Base-by-base conservation (phyloP, 2,329 filamentous ascomycete species). In the Aspergillus japonicus region DNA sequence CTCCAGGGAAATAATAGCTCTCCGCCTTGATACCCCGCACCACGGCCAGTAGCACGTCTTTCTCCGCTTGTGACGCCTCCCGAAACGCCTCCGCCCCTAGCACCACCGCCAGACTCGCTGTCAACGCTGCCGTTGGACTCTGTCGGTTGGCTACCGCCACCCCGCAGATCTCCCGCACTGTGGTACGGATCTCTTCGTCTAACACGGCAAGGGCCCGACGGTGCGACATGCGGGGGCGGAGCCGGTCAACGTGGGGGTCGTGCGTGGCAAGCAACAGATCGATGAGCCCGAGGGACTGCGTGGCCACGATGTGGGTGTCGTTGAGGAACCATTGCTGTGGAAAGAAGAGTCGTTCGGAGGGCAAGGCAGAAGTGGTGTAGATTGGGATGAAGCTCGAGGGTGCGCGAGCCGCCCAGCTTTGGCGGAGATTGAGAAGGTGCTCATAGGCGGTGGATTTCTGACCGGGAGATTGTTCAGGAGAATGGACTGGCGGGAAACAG, bases 401-500 rank as follows among this genome's bases (percentile, higher is more conserved):
- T 16, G 39, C 39, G n/a, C 39, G 4, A 16, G 39, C 6, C 14
- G 16, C 16, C 39, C 39, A 44, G 4, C 16, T 44, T 44, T 44
- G 39, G 14, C 39, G 39, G 39, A 44, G 14, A 16, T 16, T 16
- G 16, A 19, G n/a, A 16, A 44, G 39, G 16, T 19, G 39, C 5
- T 44, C 39, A 19, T 44, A 44, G 14, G 7, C 1, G 39, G 39
- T 19, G 14, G 14, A 44, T 44, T 14, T 19, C 39, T 44, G 14
- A 4, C 16, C 14, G 1, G 6, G 6, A 16, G 39, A 44, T 44
- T 16, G 14, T 44, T 19, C 12, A 6, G 39, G 39, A 19, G 5
- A 8, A 19, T 16, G 39, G 5, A 19, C n/a, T 16, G n/a, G 39
- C n/a, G 39, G 39, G 65, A 87, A 88, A 66, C 86, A 88, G 64